Evolutionary conservation across 208 protist genomes (phyloP), one percentile per base, ranked within the genome.

Genomic region (Porcisia hertigi): DNA sequence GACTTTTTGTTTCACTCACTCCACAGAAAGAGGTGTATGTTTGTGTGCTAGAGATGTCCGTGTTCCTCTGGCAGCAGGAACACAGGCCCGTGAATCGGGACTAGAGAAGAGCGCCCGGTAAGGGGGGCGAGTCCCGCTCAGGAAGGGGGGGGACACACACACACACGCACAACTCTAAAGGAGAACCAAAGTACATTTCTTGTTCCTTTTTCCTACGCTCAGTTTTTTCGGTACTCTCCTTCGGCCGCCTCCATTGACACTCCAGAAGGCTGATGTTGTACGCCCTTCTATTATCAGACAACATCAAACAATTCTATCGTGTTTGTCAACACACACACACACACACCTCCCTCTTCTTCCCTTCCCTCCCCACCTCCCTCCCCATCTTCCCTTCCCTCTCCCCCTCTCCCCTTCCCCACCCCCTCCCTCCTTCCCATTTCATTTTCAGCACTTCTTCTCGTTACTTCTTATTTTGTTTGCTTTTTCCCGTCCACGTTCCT

Each of bases 351-450:
- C 63, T 58, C 58, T 43, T 70, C 71, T 49, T 71, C 77, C 67
- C 77, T 75, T 75, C 39, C 82, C 63, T 73, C 64, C 75, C 67
- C n/a, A 36, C 49, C 59, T 69, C 36, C n/a, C 49, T 70, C 57
- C 5, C 25, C 14, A 1, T 60, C 7, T n/a, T 60, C 25, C 14
- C 1, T n/a, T 60, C 14, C 25, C 5, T 49, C 47, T 1, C 47
- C 11, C 11, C 47, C 47, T 12, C 47, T 52, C 1, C 57, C 57
- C 2, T 30, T 60, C 20, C 25, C 25, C 57, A 47, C 36, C 58
- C n/a, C 60, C 36, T 54, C 69, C 53, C 4, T 39, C 18, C 49
- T 63, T 25, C n/a, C 6, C 59, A 14, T 41, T 18, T 12, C 41
- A 59, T 9, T 25, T 34, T 71, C 63, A 34, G 9, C 71, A 52